These are phyloP conservation scores for Yarrowia sp. DNA, from an alignment of 805 yeast genomes.

Conservation along the genomic window DNA sequence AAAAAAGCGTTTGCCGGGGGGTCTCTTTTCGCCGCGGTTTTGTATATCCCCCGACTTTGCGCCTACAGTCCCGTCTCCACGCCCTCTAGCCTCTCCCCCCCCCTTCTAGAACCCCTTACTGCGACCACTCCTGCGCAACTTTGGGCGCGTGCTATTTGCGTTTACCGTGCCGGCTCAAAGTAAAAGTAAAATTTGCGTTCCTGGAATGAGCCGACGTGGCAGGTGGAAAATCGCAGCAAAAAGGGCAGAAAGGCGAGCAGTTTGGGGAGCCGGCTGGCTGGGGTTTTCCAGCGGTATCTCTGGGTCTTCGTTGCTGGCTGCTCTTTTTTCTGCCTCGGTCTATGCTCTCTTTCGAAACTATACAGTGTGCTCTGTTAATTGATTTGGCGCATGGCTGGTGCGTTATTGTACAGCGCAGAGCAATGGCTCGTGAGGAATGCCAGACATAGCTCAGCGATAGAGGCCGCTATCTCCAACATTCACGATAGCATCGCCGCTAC, in stretches of 20 bases:
- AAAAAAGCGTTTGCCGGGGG: no score
- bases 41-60: no score
- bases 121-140: constrained; percentile 23
- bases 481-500: background rate
- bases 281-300: no score
- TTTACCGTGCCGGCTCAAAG: constrained; percentile 22
- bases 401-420: background rate
- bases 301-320: no score
- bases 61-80: no score
- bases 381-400: constrained; percentile 14
- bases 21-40: background rate
- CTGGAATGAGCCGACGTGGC: constrained; percentile 26
- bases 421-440: background rate
- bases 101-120: constrained; percentile 8
- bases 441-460: no score
- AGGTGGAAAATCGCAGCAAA: background rate
- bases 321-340: no score
- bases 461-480: no score
- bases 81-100: no score
- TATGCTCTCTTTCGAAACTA: background rate
- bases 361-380: constrained; percentile 5
- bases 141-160: constrained; percentile 26
- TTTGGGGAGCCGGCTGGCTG: background rate
- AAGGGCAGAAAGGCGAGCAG: background rate
- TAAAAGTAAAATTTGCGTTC: constrained; percentile 24